phyloP scores from a whole-genome alignment of 2,329 filamentous ascomycete genomes.

The Lachnellula cervina region DNA sequence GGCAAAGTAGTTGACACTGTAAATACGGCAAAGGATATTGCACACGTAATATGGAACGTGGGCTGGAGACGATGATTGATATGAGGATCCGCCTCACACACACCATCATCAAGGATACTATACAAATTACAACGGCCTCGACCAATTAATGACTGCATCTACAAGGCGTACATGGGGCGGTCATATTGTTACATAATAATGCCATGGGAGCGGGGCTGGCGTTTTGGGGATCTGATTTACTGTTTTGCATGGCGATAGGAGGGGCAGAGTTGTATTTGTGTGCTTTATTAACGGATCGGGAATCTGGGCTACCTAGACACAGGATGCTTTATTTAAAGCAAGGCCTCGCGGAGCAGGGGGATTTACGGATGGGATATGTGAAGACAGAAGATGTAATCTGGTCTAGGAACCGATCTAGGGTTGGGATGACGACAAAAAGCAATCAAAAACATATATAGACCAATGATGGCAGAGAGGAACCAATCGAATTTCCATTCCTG shows the following conservation, averaged over 20 bases:
- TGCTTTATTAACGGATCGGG: not conserved
- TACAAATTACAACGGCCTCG: not conserved
- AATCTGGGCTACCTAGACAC: not conserved
- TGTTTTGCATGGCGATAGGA: not conserved
- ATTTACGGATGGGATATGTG: not conserved
- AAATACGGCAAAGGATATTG: constrained; percentile 66
- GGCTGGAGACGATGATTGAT: constrained; percentile 29
- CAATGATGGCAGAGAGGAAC: no score
- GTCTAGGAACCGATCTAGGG: no score
- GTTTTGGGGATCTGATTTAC: not conserved
- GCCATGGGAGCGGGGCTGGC: not conserved
- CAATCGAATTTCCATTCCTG: no score
- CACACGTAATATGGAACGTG: constrained; percentile 66
- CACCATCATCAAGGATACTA: not conserved
- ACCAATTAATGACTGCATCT: not conserved
- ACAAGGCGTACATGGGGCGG: not conserved
- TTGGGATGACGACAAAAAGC: no score
- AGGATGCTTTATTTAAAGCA: not conserved
- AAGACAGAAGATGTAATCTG: no score
- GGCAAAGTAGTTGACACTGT: constrained; percentile 38
- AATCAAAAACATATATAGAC: no score
- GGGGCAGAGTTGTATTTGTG: not conserved
- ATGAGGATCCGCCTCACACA: constrained; percentile 5
- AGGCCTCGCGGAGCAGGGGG: not conserved
- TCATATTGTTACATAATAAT: not conserved